A percentile compares a stretch with the other conserved stretches of the same genome.
phyloP scores from a whole-genome alignment of 331 rosid genomes.

The Arachis monticola region DNA sequence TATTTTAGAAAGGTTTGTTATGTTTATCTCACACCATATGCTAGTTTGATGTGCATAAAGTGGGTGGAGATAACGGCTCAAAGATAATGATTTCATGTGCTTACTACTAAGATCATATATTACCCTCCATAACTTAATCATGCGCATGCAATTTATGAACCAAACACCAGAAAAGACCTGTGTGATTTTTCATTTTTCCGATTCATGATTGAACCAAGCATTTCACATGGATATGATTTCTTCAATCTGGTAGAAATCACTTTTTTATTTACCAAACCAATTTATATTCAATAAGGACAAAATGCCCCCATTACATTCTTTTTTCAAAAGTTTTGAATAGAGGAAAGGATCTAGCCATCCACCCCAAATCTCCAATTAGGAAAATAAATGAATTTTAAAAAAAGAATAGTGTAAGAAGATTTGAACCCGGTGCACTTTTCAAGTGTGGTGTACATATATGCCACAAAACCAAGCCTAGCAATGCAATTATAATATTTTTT shows the following conservation, averaged over 20 bases:
- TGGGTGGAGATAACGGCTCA: neutral
- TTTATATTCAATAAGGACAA: neutral
- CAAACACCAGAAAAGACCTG: neutral
- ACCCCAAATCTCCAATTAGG: too few species aligned
- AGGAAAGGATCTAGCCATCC: too few species aligned
- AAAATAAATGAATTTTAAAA: too few species aligned
- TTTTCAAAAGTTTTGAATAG: too few species aligned
- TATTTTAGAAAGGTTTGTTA: too few species aligned
- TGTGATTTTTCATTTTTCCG: constrained; percentile 12
- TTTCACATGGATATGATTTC: constrained; percentile 9
- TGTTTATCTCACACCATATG: too few species aligned
- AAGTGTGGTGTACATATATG: too few species aligned
- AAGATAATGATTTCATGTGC: neutral
- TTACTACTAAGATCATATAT: neutral
- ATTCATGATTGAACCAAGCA: constrained; percentile 15
- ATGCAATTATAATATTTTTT: too few species aligned
- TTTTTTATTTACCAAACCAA: constrained; percentile 28
- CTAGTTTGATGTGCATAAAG: neutral
- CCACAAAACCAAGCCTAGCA: too few species aligned
- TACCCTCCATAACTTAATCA: neutral
- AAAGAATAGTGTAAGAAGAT: too few species aligned
- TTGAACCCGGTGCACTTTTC: too few species aligned
- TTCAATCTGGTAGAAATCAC: constrained; percentile 34
- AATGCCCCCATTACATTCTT: neutral
- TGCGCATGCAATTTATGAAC: constrained; percentile 9